Conservation (phyloP, 257 asterid species). For the Marsdenia floribunda region DNA sequence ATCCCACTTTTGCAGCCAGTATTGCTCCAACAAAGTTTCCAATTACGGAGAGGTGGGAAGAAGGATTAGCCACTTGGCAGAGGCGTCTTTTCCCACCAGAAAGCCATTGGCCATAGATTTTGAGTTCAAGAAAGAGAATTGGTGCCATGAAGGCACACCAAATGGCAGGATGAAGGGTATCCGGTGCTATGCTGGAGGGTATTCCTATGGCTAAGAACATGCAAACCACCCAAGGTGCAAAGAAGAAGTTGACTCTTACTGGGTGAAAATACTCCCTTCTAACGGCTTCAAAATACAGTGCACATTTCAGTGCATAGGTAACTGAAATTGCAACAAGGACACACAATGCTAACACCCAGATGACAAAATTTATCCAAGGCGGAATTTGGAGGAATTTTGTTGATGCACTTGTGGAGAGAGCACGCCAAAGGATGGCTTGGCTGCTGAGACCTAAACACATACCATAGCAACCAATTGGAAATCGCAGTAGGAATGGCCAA, state of each 20-base stretch:
- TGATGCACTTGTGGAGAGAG: conserved; percentile 56
- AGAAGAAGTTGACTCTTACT: conserved; percentile 81
- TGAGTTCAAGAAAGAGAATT: conserved; percentile 64
- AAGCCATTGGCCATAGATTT: conserved; percentile 91
- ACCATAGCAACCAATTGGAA: conserved; percentile 92
- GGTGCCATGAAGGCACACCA: conserved; percentile 72
- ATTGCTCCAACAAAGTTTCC: conserved; percentile 92
- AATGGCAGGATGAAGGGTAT: conserved; percentile 49
- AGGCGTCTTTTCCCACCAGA: conserved; percentile 83
- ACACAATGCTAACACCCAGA: conserved; percentile 64
- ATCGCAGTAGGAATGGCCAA: conserved; percentile 94
- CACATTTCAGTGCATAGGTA: conserved; percentile 60
- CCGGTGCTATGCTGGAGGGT: conserved; percentile 38
- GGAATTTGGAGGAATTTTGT: conserved; percentile 67
- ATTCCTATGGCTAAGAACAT: conserved; percentile 89
- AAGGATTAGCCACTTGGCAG: conserved; percentile 79
- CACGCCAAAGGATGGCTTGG: conserved; percentile 79
- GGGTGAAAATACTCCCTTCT: conserved; percentile 87
- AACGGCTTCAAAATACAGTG: conserved; percentile 84
- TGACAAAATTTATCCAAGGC: conserved; percentile 53
- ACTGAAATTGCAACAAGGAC: conserved; percentile 49
- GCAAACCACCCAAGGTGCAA: conserved; percentile 86
- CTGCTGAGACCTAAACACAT: conserved; percentile 90
- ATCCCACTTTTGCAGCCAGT: conserved; percentile 77
- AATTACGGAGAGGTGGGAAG: conserved; percentile 79